Evolutionary conservation across 2,329 filamentous ascomycete species (phyloP).

Genomic region (Sclerotinia sclerotiorum): DNA sequence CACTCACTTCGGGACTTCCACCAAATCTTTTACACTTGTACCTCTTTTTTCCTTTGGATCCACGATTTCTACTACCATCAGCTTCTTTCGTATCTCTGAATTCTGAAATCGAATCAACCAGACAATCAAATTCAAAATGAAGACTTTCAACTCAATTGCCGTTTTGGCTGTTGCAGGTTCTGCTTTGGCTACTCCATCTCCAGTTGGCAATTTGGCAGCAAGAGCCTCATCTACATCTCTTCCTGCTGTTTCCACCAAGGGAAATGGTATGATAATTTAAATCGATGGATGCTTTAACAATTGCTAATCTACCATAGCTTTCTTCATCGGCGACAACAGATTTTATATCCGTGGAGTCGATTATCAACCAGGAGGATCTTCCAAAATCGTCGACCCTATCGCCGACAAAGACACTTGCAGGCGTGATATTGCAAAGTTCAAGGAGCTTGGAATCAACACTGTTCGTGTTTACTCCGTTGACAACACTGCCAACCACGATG

Average conservation of each 20-base stretch:
- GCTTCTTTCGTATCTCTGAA: constrained; percentile 1
- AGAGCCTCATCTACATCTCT: constrained; percentile 32
- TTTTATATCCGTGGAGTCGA: constrained; percentile 64
- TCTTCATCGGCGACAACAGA: constrained; percentile 36
- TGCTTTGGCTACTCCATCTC: constrained; percentile 31
- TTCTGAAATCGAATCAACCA: background rate
- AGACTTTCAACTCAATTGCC: constrained; percentile 36
- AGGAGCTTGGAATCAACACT: constrained; percentile 69
- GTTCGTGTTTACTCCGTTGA: constrained; percentile 73
- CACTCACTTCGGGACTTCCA: constrained; percentile 33
- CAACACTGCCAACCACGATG: constrained; percentile 66
- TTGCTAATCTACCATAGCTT: constrained; percentile 32
- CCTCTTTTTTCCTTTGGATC: background rate
- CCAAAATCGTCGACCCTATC: constrained; percentile 62
- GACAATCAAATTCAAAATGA: constrained; percentile 32
- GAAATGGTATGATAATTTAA: constrained; percentile 37
- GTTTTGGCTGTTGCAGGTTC: constrained; percentile 35
- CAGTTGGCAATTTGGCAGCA: constrained; percentile 28
- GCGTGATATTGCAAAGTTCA: constrained; percentile 66
- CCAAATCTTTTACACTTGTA: constrained; percentile 14
- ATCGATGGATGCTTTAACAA: too few relatives aligned
- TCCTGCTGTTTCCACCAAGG: constrained; percentile 37
- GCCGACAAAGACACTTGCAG: constrained; percentile 59
- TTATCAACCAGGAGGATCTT: constrained; percentile 62
- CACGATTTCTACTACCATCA: constrained; percentile 11